These are phyloP conservation scores for Lentinula edodes DNA, from an alignment of 768 basidiomycete genomes.

Conservation along the genomic window DNA sequence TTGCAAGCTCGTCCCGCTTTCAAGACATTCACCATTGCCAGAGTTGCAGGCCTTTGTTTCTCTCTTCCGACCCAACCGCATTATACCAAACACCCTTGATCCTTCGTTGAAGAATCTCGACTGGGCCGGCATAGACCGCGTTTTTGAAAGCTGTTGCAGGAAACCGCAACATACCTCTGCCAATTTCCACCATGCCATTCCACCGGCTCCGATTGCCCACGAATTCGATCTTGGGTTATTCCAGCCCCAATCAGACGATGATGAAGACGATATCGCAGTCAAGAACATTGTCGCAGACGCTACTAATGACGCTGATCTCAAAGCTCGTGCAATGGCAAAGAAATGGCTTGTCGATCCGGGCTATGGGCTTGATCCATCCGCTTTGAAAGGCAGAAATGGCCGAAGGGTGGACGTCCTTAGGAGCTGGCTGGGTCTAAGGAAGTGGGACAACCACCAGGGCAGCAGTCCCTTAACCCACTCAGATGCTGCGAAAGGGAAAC, in stretches of 20 bases:
- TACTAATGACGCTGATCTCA: neutral
- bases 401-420: neutral
- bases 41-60: slow-evolving; percentile 79
- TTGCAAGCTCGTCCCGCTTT: slow-evolving; percentile 70
- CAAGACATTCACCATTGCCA: slow-evolving; percentile 82
- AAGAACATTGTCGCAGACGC: slow-evolving; percentile 50
- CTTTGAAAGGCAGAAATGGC: neutral
- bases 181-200: neutral
- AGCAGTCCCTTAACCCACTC: neutral
- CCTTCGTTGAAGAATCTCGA: slow-evolving; percentile 52
- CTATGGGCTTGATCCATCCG: neutral
- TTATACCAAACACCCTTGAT: slow-evolving; percentile 77
- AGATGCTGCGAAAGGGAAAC: neutral
- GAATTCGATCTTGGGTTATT: slow-evolving; percentile 6
- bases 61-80: slow-evolving; percentile 69
- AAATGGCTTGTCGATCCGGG: neutral
- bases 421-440: neutral
- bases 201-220: slow-evolving; percentile 3
- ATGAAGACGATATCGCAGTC: slow-evolving; percentile 44
- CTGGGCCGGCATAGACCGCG: slow-evolving; percentile 63
- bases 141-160: slow-evolving; percentile 50
- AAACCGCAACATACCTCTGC: slow-evolving; percentile 3
- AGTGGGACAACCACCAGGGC: neutral
- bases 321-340: slow-evolving; percentile 5
- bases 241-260: slow-evolving; percentile 11